These are phyloP conservation scores for Fusarium redolens DNA, from an alignment of 2,329 filamentous ascomycete species.

Conservation along the genomic window DNA sequence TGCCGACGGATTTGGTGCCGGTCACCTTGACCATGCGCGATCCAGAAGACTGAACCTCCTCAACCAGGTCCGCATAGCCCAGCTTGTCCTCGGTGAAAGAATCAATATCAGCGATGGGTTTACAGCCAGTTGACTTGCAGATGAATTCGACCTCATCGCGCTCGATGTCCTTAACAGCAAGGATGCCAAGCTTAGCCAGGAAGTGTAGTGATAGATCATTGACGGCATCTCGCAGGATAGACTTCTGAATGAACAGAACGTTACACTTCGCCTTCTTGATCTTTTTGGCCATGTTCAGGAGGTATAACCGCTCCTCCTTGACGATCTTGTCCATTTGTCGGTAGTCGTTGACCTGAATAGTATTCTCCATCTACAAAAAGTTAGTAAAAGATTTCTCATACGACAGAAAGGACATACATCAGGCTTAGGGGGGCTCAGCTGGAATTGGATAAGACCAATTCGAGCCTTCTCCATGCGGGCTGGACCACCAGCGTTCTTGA, in stretches of 20 bases:
- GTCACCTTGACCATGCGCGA: conserved; percentile 95
- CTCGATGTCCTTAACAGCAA: conserved; percentile 97
- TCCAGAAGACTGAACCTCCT: conserved; percentile 88
- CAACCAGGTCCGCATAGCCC: conserved; percentile 90
- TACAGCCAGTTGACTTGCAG: conserved; percentile 99
- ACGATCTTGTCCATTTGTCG: conserved; percentile 99
- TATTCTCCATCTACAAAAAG: conserved; percentile 88
- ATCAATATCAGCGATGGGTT: conserved; percentile 97
- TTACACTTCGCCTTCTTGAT: conserved; percentile 99
- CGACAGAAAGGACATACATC: conserved; percentile 71
- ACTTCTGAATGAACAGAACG: conserved; percentile 97
- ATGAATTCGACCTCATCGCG: conserved; percentile 99
- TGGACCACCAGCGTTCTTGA: conserved; percentile 93
- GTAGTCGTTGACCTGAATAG: conserved; percentile 99
- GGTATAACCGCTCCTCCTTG: conserved; percentile 97
- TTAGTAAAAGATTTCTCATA: conserved; percentile 27
- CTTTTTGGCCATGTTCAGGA: conserved; percentile 99
- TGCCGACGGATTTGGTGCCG: conserved; percentile 83
- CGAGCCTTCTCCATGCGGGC: conserved; percentile 95
- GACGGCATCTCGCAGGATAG: conserved; percentile 95
- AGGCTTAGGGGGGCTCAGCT: conserved; percentile 96
- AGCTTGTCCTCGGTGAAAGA: conserved; percentile 99
- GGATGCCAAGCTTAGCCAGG: conserved; percentile 94
- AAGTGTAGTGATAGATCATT: conserved; percentile 98
- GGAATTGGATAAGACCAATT: conserved; percentile 98